Percentiles rank a stretch among this genome's conserved stretches.
Conservation (phyloP, 2,329 filamentous ascomycete genomes). For the Neonectria neomacrospora region DNA sequence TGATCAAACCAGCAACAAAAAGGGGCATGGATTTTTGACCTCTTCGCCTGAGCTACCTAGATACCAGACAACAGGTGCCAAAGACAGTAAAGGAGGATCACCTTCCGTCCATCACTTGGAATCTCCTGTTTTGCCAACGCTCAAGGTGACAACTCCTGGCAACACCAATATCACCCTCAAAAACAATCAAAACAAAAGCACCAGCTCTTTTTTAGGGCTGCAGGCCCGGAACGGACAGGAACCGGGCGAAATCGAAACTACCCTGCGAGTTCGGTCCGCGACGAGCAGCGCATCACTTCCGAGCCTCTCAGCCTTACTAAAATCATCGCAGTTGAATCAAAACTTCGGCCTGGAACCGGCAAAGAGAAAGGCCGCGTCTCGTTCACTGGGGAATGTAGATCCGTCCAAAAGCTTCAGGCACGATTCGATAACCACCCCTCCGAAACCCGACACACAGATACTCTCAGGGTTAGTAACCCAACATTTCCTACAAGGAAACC, state of each 20-base stretch:
- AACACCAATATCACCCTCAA: neutral
- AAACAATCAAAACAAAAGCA: slow-evolving; percentile 6
- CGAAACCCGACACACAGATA: slow-evolving; percentile 25
- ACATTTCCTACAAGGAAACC: slow-evolving; percentile 24
- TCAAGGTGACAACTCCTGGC: slow-evolving; percentile 5
- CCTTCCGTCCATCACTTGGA: neutral
- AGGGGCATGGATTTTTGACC: neutral
- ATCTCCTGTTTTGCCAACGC: slow-evolving; percentile 14
- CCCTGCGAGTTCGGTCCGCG: slow-evolving; percentile 3
- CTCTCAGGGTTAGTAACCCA: slow-evolving; percentile 6
- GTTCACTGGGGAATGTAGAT: slow-evolving; percentile 10
- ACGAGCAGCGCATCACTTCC: slow-evolving; percentile 21
- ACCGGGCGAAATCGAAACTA: slow-evolving; percentile 26
- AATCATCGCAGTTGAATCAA: slow-evolving; percentile 15
- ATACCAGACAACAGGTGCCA: neutral
- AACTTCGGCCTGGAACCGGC: slow-evolving; percentile 6
- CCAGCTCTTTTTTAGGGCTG: slow-evolving; percentile 53
- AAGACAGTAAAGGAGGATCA: neutral
- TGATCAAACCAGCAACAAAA: slow-evolving; percentile 11
- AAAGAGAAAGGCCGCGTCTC: slow-evolving; percentile 17
- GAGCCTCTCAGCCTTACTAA: slow-evolving; percentile 12
- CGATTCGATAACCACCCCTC: slow-evolving; percentile 27
- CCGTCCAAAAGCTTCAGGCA: slow-evolving; percentile 19
- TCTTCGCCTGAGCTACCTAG: neutral
- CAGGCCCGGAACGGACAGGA: slow-evolving; percentile 27